phyloP scores from a whole-genome alignment of 345 rosid species.

The Camelina sativa region DNA sequence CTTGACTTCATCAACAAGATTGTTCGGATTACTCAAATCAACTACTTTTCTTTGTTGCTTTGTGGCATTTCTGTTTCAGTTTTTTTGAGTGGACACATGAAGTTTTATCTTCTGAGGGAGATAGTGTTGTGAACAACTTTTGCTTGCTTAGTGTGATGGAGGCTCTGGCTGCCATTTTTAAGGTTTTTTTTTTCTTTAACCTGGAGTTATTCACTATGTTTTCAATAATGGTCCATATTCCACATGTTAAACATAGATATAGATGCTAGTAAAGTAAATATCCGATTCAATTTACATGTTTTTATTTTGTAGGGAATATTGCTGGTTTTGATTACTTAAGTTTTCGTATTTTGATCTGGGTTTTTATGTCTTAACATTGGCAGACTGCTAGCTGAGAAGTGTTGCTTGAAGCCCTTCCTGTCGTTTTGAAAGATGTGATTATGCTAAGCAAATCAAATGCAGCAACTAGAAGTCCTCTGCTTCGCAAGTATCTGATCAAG shows the following conservation, averaged over 20 bases:
- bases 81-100: slow-evolving; percentile 79
- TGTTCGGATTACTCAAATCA: background rate
- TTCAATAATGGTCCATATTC: slow-evolving; percentile 5
- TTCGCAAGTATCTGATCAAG: slow-evolving; percentile 82
- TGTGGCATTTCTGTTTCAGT: slow-evolving; percentile 50
- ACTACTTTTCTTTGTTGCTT: slow-evolving; percentile 4
- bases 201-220: slow-evolving; percentile 25
- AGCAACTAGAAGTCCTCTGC: slow-evolving; percentile 77
- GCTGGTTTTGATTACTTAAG: background rate
- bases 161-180: slow-evolving; percentile 86
- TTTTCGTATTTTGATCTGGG: slow-evolving; percentile 16
- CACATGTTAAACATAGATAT: background rate
- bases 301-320: background rate
- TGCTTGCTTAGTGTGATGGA: slow-evolving; percentile 79
- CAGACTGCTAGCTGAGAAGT: slow-evolving; percentile 77
- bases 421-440: slow-evolving; percentile 65
- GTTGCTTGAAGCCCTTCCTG: slow-evolving; percentile 64
- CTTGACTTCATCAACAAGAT: background rate
- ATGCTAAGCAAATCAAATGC: slow-evolving; percentile 58
- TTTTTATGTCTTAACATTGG: slow-evolving; percentile 42
- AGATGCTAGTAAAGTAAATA: slow-evolving; percentile 9
- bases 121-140: slow-evolving; percentile 65
- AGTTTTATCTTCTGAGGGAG: slow-evolving; percentile 59
- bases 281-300: too few relatives aligned
- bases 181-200: slow-evolving; percentile 53